Base-by-base conservation (phyloP, 306 rosid species). In the Medicago arabica region DNA sequence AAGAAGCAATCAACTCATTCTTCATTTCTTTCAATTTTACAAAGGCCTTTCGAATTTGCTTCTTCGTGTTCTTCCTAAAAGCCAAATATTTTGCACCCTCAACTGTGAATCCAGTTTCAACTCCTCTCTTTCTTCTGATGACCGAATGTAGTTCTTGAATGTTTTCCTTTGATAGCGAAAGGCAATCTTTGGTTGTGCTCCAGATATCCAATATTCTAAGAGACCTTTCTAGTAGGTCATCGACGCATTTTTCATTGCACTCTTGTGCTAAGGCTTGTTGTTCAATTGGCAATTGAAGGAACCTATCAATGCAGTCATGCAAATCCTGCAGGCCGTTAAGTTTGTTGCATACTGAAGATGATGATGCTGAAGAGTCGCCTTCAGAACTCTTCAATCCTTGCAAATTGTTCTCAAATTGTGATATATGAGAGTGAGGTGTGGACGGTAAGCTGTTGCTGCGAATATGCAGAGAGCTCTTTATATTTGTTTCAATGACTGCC, bases 401-500 rank as follows among this genome's bases (percentile, higher is more conserved):
- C 40, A 83, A 66, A 23, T 86, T 65, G 68, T 77, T 72, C 66
- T 74, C 81, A 15, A 77, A 59, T 44, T 80, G 79, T 70, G 85
- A 77, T 17, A 78, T 55, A 21, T 77, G 5, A 2, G 83, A 82
- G 38, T 80, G 85, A 51, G 85, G 9, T 66, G 78, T 14, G 1
- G 84, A 36, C 13, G 87, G 81, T 25, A 74, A 74, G 58, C 81
- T 83, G 77, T 80, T 81, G 15, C 71, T 51, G 67, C 83, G 75
- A 66, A 43, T 50, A 67, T 86, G 89, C 31, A 53, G 18, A 31
- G 55, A 80, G 73, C 23, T 65, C 7, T 71, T 73, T 12, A 53
- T 60, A 49, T 67, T 80, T 23, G 71, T 41, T 70, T 67, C 69
- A 17, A 65, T 62, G 78, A 71, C 69, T 75, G 75, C 80, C 88